These are phyloP conservation scores for Colletotrichum chlorophyti DNA, from an alignment of 2,329 filamentous ascomycete species.

Conservation along the genomic window DNA sequence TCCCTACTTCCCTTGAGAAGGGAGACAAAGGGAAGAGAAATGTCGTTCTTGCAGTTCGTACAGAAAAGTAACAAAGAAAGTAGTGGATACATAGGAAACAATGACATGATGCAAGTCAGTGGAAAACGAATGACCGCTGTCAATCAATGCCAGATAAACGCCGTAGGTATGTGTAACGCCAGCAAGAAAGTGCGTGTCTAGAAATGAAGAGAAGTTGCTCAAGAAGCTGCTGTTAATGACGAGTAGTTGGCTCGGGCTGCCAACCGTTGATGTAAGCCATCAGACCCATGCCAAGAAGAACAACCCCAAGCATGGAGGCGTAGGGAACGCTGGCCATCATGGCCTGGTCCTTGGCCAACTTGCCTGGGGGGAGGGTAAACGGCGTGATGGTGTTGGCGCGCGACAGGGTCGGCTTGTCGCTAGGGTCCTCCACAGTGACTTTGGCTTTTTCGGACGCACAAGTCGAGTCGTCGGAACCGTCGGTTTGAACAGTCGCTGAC, in stretches of 20 bases:
- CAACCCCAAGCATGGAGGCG: constrained; percentile 82
- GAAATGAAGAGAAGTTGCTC: background rate
- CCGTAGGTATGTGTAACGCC: constrained; percentile 25
- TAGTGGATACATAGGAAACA: constrained; percentile 23
- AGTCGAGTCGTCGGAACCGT: constrained; percentile 11
- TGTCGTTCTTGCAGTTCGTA: constrained; percentile 11
- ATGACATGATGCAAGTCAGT: constrained; percentile 8
- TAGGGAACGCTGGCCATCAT: constrained; percentile 72
- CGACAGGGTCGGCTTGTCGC: constrained; percentile 52
- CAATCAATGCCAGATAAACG: constrained; percentile 27
- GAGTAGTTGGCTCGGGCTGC: constrained; percentile 59
- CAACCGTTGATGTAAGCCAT: constrained; percentile 90
- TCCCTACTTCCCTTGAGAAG: constrained; percentile 16
- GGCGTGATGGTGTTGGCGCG: constrained; percentile 58
- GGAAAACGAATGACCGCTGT: constrained; percentile 24
- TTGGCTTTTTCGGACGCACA: constrained; percentile 23
- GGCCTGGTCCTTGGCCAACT: constrained; percentile 50
- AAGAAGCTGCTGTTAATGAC: constrained; percentile 34
- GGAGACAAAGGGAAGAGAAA: constrained; percentile 17
- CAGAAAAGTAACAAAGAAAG: background rate
- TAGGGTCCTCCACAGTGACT: constrained; percentile 39
- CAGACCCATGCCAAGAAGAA: constrained; percentile 79
- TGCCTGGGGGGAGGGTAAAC: constrained; percentile 45
- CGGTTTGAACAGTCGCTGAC: background rate
- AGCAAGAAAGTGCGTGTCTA: constrained; percentile 16